Conservation (phyloP, 805 yeast genomes). For the Ogataea populi-albae region DNA sequence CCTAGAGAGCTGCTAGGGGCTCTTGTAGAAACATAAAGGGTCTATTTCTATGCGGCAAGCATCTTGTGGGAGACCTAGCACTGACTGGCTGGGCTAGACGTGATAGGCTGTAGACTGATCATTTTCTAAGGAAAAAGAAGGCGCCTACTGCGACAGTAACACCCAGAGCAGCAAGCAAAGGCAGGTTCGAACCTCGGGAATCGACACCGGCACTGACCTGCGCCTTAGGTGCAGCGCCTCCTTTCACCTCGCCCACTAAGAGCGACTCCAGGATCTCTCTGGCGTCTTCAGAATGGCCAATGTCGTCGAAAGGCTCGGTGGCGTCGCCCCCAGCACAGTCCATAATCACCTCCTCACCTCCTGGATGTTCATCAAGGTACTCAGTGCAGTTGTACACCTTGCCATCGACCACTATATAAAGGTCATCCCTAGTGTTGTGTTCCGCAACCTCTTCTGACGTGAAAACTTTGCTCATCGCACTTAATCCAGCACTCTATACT, state of each 20-base stretch:
- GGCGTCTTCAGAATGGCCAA: slow-evolving; percentile 98
- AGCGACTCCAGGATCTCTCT: slow-evolving; percentile 67
- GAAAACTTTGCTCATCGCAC: slow-evolving; percentile 46
- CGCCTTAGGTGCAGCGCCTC: slow-evolving; percentile 52
- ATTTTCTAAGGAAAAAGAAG: slow-evolving; percentile 33
- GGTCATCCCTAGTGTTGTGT: slow-evolving; percentile 72
- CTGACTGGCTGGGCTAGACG: too few species aligned
- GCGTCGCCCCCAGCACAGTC: slow-evolving; percentile 81
- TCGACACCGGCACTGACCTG: slow-evolving; percentile 20
- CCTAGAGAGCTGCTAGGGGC: too few species aligned
- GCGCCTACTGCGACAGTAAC: slow-evolving; percentile 42
- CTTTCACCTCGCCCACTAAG: slow-evolving; percentile 74
- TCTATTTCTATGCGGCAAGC: too few species aligned
- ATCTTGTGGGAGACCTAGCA: too few species aligned
- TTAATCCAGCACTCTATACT: too few species aligned
- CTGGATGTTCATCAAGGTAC: slow-evolving; percentile 77
- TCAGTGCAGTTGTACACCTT: slow-evolving; percentile 73
- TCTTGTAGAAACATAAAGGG: too few species aligned
- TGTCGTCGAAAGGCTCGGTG: slow-evolving; percentile 73
- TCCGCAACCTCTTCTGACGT: slow-evolving; percentile 65
- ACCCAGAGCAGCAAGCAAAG: slow-evolving; percentile 34
- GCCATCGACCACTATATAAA: slow-evolving; percentile 83
- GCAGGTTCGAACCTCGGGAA: slow-evolving; percentile 16
- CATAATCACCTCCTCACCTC: slow-evolving; percentile 66
- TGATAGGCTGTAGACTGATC: too few species aligned